A percentile compares a stretch with the other conserved stretches of the same genome.
Conservation (phyloP, 1,284 basidiomycete species). For the Fereydounia khargensis region DNA sequence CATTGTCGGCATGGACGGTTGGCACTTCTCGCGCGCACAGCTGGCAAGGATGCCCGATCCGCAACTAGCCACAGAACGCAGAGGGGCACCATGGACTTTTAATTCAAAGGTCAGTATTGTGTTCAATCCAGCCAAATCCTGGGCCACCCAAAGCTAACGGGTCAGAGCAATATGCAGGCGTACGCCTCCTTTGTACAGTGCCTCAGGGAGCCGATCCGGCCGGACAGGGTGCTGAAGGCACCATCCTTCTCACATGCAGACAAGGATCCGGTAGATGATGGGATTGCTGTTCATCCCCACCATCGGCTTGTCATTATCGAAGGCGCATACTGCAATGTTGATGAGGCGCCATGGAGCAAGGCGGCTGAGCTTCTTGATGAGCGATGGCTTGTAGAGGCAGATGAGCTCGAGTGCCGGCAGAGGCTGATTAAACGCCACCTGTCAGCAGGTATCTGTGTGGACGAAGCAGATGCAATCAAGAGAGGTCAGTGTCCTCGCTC, state of each 20-base stretch:
- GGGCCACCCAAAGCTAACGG: too few relatives aligned
- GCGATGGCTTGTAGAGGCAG: conserved; percentile 73
- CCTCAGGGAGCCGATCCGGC: conserved; percentile 3
- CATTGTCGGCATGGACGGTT: conserved; percentile 76
- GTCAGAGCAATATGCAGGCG: too few relatives aligned
- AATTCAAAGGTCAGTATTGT: conserved; percentile 40
- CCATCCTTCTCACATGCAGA: conserved; percentile 70
- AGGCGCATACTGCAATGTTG: conserved; percentile 76
- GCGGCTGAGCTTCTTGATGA: conserved; percentile 72
- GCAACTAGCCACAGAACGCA: conserved; percentile 45
- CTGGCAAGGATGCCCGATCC: conserved; percentile 67
- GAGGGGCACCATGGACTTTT: conserved; percentile 55
- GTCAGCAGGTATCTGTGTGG: conserved; percentile 69
- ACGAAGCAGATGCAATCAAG: conserved; percentile 68
- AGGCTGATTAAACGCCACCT: conserved; percentile 75
- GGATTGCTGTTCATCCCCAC: conserved; percentile 64
- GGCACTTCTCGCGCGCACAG: conserved; percentile 67
- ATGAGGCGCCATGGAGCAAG: conserved; percentile 71
- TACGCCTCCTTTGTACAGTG: conserved; percentile 50
- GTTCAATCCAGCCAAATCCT: too few relatives aligned
- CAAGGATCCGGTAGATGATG: conserved; percentile 61
- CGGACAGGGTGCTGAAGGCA: conserved; percentile 34
- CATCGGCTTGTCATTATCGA: conserved; percentile 79
- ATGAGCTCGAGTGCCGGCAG: conserved; percentile 65
- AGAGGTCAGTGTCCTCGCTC: conserved; percentile 71